Conservation (phyloP, 805 yeast species). For the Babjeviella inositovora region DNA sequence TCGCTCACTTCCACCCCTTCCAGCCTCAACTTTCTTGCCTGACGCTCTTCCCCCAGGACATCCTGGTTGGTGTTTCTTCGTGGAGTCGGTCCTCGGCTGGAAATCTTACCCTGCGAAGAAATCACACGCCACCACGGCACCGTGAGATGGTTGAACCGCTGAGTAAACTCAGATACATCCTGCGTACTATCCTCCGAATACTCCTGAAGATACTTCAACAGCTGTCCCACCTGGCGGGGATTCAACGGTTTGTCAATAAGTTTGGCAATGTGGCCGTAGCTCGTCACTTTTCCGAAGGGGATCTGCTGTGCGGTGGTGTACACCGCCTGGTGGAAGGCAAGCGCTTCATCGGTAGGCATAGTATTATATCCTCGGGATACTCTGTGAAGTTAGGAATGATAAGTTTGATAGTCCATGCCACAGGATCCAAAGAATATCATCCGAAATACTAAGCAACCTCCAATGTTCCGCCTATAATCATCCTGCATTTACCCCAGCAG, state of each 20-base stretch:
- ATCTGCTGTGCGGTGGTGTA: slow-evolving; percentile 33
- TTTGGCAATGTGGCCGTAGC: slow-evolving; percentile 67
- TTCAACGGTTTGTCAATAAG: slow-evolving; percentile 45
- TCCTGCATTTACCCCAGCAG: too few relatives aligned
- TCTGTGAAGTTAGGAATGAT: too few relatives aligned
- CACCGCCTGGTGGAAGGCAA: slow-evolving; percentile 44
- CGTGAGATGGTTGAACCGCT: slow-evolving; percentile 11
- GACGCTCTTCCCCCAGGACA: slow-evolving; percentile 23
- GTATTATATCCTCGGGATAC: too few relatives aligned
- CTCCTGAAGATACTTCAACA: slow-evolving; percentile 36
- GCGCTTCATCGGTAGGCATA: slow-evolving; percentile 21
- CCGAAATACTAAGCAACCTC: too few relatives aligned
- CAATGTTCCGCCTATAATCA: too few relatives aligned
- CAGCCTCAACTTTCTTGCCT: slow-evolving; percentile 20
- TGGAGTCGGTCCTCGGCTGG: too few relatives aligned
- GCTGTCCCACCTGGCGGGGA: slow-evolving; percentile 61
- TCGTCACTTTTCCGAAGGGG: slow-evolving; percentile 49
- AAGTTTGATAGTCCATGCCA: too few relatives aligned
- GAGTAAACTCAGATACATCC: slow-evolving; percentile 6
- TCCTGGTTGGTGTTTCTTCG: too few relatives aligned
- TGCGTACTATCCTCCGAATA: slow-evolving; percentile 9
- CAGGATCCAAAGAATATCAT: too few relatives aligned
- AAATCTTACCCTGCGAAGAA: slow-evolving; percentile 43
- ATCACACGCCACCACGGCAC: slow-evolving; percentile 81
- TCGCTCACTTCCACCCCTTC: slow-evolving; percentile 30